phyloP scores from a whole-genome alignment of 495 filamentous ascomycete genomes.

The Trichoderma virens region DNA sequence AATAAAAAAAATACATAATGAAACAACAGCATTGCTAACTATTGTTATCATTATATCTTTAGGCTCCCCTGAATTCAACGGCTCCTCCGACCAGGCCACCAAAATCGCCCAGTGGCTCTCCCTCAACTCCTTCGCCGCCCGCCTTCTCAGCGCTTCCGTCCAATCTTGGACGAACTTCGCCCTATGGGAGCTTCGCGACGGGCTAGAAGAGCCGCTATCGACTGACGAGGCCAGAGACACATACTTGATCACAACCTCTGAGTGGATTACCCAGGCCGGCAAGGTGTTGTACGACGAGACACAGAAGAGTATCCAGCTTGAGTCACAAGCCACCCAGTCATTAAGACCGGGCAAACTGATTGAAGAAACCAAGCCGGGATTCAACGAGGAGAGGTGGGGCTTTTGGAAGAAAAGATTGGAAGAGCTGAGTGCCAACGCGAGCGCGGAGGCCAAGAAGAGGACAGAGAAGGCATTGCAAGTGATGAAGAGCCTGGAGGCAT shows the following conservation, averaged over 20 bases:
- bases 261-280: constrained; percentile 1
- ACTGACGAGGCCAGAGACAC: not conserved
- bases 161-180: constrained; percentile 4
- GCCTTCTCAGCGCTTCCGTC: not conserved
- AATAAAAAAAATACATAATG: not conserved
- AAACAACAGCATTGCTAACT: not conserved
- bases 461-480: not conserved
- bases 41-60: not conserved
- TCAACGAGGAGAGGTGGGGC: not conserved
- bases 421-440: not conserved
- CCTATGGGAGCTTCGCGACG: constrained; percentile 3
- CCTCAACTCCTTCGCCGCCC: constrained; percentile 10
- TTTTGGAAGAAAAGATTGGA: constrained; percentile 1
- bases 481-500: not conserved
- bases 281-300: not conserved
- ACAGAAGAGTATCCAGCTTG: not conserved
- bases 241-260: not conserved
- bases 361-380: not conserved
- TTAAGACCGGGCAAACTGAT: not conserved
- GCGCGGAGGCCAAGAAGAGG: constrained; percentile 1
- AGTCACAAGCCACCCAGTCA: not conserved
- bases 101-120: not conserved
- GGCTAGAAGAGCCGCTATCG: not conserved
- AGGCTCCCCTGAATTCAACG: not conserved
- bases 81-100: not conserved